Conservation (phyloP, 805 yeast species). For the Pichia pseudocactophila region DNA sequence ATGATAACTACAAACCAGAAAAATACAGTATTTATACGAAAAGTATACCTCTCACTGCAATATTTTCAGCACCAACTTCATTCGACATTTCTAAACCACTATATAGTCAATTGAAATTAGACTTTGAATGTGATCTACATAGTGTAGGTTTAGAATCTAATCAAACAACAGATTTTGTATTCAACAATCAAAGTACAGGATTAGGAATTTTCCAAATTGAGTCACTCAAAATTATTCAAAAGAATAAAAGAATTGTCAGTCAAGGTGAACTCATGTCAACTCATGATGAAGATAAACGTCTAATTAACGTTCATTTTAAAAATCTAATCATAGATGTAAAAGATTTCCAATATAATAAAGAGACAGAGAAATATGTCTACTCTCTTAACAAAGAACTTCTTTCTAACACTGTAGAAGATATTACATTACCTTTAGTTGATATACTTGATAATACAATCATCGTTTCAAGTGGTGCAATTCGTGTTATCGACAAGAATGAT, state of each 20-base stretch:
- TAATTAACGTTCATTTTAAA: no score
- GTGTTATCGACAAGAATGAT: no score
- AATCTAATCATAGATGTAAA: constrained; percentile 2
- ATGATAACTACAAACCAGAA: constrained; percentile 2
- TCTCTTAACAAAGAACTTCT: constrained; percentile 1
- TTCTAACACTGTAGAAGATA: neutral
- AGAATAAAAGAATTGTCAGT: neutral
- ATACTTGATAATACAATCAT: no score
- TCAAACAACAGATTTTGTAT: constrained; percentile 5
- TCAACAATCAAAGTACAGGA: constrained; percentile 7
- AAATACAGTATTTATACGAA: constrained; percentile 3
- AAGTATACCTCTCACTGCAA: constrained; percentile 1
- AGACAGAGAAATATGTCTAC: neutral
- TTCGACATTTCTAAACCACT: constrained; percentile 2
- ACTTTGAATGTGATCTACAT: neutral
- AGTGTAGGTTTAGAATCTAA: neutral
- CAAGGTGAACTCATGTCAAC: neutral
- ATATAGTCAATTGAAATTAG: constrained; percentile 1
- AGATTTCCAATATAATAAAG: constrained; percentile 6
- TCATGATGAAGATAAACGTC: neutral
- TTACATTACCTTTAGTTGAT: neutral
- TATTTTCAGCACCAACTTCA: neutral
- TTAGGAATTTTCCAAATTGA: constrained; percentile 4
- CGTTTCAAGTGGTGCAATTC: no score
- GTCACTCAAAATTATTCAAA: neutral